Evolutionary conservation across 2,329 filamentous ascomycete species (phyloP).

Genomic region (Sporothrix variecibatus): DNA sequence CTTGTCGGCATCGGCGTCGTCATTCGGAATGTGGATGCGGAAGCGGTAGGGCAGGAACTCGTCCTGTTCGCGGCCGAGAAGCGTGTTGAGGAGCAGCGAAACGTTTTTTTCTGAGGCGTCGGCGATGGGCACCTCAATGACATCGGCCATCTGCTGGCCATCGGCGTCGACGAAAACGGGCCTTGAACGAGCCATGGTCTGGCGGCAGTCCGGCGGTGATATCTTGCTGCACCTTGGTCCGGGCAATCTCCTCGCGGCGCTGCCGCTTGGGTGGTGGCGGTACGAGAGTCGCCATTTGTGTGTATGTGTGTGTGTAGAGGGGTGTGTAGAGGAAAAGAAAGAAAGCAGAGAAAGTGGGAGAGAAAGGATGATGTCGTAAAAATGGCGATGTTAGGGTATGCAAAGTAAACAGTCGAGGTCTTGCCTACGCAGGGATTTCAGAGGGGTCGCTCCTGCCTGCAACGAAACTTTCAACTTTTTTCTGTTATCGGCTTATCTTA

Average conservation of each 20-base stretch:
- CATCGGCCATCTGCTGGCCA: constrained; percentile 69
- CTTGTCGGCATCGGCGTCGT: constrained; percentile 32
- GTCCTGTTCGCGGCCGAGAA: constrained; percentile 66
- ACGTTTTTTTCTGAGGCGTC: constrained; percentile 89
- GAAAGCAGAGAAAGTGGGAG: too few species aligned
- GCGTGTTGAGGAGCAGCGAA: constrained; percentile 80
- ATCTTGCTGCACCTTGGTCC: constrained; percentile 73
- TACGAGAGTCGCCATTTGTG: constrained; percentile 39
- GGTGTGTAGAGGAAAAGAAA: background rate
- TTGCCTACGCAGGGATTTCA: constrained; percentile 9
- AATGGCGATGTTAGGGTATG: background rate
- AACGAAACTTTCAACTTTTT: constrained; percentile 23
- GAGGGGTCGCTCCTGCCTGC: constrained; percentile 6
- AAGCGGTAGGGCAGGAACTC: constrained; percentile 64
- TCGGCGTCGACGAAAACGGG: constrained; percentile 88
- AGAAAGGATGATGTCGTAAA: background rate
- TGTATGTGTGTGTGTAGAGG: background rate
- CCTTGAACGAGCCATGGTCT: constrained; percentile 74
- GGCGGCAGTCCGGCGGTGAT: constrained; percentile 67
- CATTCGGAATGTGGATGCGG: constrained; percentile 58
- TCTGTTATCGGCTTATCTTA: constrained; percentile 27
- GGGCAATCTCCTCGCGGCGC: constrained; percentile 71
- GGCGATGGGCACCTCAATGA: constrained; percentile 73
- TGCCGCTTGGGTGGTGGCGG: constrained; percentile 68
- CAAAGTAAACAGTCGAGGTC: background rate